A percentile compares a stretch with the other conserved stretches of the same genome.
Evolutionary conservation across 164 flowering plant genomes (phyloP).

Genomic region (Dillenia turbinata): DNA sequence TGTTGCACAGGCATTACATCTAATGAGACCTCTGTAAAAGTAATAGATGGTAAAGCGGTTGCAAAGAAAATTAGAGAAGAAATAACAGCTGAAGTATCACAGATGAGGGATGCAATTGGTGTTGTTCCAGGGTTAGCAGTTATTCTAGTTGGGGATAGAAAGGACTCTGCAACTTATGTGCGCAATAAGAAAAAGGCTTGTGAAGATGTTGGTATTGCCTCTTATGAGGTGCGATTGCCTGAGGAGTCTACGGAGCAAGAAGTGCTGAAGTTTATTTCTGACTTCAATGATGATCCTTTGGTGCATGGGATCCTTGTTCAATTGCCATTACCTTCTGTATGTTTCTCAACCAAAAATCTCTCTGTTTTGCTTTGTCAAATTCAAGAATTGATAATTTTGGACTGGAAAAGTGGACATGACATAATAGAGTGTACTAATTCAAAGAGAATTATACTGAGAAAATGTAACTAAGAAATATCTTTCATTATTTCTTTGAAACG

Average conservation of each 20-base stretch:
- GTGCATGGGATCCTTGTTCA: constrained; percentile 97
- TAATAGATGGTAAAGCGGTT: constrained; percentile 81
- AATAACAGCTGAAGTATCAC: constrained; percentile 58
- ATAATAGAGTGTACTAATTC: too few relatives aligned
- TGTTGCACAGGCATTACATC: constrained; percentile 35
- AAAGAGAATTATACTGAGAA: too few relatives aligned
- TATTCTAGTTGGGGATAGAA: constrained; percentile 83
- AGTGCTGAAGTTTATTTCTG: constrained; percentile 51
- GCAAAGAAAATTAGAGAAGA: constrained; percentile 78
- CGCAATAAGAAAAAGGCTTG: constrained; percentile 90
- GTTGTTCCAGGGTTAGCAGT: constrained; percentile 94
- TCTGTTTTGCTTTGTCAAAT: background rate
- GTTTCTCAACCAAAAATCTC: constrained; percentile 15
- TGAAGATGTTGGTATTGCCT: constrained; percentile 79
- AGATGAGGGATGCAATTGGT: constrained; percentile 76
- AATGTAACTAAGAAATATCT: too few relatives aligned
- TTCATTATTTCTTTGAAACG: too few relatives aligned
- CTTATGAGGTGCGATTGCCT: constrained; percentile 65
- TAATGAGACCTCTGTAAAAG: constrained; percentile 44
- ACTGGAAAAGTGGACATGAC: too few relatives aligned
- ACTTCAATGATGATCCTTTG: constrained; percentile 67
- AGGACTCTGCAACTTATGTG: constrained; percentile 91
- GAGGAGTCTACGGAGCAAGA: constrained; percentile 68
- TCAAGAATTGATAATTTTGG: too few relatives aligned
- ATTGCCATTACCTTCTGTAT: constrained; percentile 85